Evolutionary conservation across 805 yeast species (phyloP).

Genomic region (Sungouiozyma intestinalis): DNA sequence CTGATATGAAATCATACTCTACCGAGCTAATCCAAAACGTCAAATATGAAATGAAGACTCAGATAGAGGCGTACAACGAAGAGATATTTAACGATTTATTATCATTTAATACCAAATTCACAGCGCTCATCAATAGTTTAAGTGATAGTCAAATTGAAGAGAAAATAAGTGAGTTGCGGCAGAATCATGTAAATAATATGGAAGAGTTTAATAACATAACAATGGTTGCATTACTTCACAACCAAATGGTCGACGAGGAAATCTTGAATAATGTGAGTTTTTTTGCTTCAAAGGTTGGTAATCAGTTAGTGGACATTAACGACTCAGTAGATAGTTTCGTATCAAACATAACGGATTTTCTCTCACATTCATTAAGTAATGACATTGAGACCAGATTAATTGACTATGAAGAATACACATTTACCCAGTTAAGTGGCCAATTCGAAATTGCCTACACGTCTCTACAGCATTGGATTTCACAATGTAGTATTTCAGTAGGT

Average conservation of each 20-base stretch:
- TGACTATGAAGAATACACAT: not conserved
- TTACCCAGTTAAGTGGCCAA: not conserved
- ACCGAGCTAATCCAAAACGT: too few relatives aligned
- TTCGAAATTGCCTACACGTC: not conserved
- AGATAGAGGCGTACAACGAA: not conserved
- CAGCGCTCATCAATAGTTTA: not conserved
- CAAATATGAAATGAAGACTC: not conserved
- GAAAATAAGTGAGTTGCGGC: conserved; percentile 1
- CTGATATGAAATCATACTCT: not conserved
- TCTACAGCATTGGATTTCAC: not conserved
- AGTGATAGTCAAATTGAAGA: not conserved
- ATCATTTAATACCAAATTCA: not conserved
- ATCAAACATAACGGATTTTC: not conserved
- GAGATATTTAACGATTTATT: not conserved
- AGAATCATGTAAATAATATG: not conserved
- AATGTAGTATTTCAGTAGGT: not conserved
- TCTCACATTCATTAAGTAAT: not conserved
- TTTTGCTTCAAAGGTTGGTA: not conserved
- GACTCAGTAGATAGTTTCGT: not conserved
- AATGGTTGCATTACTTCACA: not conserved
- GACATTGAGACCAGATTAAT: not conserved
- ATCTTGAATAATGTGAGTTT: not conserved
- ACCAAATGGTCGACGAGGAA: not conserved
- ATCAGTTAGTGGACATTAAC: not conserved
- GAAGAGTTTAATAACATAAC: not conserved